These are phyloP conservation scores for Chiua sp. DNA, from an alignment of 1,284 basidiomycete species.

Conservation along the genomic window DNA sequence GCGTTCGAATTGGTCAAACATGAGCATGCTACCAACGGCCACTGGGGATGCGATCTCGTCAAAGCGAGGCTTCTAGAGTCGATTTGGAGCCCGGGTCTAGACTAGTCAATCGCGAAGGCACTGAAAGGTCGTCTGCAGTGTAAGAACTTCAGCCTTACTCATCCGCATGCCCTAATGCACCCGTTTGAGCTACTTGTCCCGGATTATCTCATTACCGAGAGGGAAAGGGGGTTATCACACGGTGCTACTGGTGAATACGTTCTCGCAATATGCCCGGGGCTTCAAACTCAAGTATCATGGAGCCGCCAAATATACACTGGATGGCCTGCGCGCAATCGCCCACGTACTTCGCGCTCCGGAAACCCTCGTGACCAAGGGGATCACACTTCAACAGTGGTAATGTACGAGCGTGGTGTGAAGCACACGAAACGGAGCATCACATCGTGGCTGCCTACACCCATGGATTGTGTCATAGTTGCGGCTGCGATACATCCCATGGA, in stretches of 20 bases:
- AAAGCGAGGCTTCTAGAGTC: slow-evolving; percentile 18
- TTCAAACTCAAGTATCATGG: slow-evolving; percentile 28
- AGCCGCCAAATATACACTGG: slow-evolving; percentile 18
- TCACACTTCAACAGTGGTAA: slow-evolving; percentile 43
- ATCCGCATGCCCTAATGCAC: slow-evolving; percentile 6
- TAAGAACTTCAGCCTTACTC: slow-evolving; percentile 30
- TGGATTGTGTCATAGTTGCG: slow-evolving; percentile 31
- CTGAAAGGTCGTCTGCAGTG: slow-evolving; percentile 24
- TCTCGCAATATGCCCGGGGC: slow-evolving; percentile 24
- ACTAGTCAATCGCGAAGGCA: slow-evolving; percentile 17
- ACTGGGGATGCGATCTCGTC: slow-evolving; percentile 25
- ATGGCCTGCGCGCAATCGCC: slow-evolving; percentile 34
- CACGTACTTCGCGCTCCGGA: slow-evolving; percentile 30
- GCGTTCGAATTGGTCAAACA: slow-evolving; percentile 9
- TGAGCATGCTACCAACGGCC: slow-evolving; percentile 15
- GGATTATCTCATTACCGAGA: slow-evolving; percentile 31
- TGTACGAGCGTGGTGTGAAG: slow-evolving; percentile 35
- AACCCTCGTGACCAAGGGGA: slow-evolving; percentile 45
- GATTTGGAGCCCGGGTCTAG: slow-evolving; percentile 22
- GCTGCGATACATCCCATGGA: slow-evolving; percentile 3
- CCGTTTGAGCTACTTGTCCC: slow-evolving; percentile 30
- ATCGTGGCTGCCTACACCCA: slow-evolving; percentile 43
- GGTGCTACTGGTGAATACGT: slow-evolving; percentile 26
- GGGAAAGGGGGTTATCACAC: slow-evolving; percentile 30
- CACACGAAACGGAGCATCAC: slow-evolving; percentile 24